These are phyloP conservation scores for Ceratobasidium sp. DNA, from an alignment of 1,284 basidiomycete species.

Conservation along the genomic window DNA sequence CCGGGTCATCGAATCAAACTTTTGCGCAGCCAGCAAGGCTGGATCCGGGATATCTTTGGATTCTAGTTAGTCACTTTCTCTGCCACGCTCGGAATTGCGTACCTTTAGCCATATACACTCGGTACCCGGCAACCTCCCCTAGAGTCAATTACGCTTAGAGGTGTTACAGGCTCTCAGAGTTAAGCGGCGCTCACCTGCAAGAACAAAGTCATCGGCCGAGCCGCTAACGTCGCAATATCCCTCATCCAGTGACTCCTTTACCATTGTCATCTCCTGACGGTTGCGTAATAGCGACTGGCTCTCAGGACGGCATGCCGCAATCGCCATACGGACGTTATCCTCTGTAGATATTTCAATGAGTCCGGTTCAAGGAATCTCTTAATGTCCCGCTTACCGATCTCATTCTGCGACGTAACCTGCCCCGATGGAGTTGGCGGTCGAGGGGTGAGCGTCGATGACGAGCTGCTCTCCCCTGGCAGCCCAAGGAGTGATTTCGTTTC, in stretches of 20 bases:
- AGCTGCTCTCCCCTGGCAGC: neutral
- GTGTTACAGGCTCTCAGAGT: neutral
- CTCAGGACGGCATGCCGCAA: conserved; percentile 77
- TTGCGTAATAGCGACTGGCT: conserved; percentile 66
- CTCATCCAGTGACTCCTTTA: conserved; percentile 77
- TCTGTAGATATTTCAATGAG: conserved; percentile 34
- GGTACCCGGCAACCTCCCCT: conserved; percentile 50
- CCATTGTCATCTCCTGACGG: conserved; percentile 69
- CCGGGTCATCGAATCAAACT: conserved; percentile 64
- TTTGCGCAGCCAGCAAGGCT: conserved; percentile 52
- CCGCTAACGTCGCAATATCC: conserved; percentile 85
- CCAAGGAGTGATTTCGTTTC: conserved; percentile 21
- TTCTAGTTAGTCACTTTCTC: neutral
- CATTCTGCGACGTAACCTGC: conserved; percentile 35
- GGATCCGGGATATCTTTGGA: conserved; percentile 62
- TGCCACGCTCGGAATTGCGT: conserved; percentile 38
- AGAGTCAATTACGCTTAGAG: neutral
- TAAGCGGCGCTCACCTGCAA: conserved; percentile 68
- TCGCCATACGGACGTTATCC: conserved; percentile 64
- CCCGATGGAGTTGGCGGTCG: conserved; percentile 26
- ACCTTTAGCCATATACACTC: conserved; percentile 75
- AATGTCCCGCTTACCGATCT: conserved; percentile 33
- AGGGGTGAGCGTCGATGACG: neutral
- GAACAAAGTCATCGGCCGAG: conserved; percentile 64
- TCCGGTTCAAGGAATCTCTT: neutral